A percentile compares a stretch with the other conserved stretches of the same genome.
Evolutionary conservation across 169 alveolate genomes (phyloP).

Genomic region (Toxoplasma gondii): DNA sequence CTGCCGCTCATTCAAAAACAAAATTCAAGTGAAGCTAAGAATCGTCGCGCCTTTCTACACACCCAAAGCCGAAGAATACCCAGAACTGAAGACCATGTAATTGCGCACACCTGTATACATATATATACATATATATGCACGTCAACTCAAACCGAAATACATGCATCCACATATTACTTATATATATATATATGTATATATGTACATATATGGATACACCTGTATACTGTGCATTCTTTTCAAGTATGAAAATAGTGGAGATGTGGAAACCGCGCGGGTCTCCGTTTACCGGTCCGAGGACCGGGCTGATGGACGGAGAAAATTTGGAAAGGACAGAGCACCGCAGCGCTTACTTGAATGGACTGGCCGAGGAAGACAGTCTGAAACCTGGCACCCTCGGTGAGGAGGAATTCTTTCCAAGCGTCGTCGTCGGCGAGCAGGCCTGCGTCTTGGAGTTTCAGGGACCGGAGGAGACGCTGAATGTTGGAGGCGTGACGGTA

Average conservation of each 20-base stretch:
- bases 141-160: no score
- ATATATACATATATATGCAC: no score
- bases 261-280: no score
- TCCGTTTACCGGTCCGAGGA: no score
- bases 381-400: slow-evolving; percentile 45
- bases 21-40: background rate
- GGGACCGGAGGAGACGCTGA: slow-evolving; percentile 29
- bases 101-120: background rate
- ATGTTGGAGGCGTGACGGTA: background rate
- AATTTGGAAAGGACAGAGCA: background rate
- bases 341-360: background rate
- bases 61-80: no score
- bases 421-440: background rate
- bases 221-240: no score
- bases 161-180: background rate
- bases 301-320: no score
- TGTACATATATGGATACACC: background rate
- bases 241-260: no score
- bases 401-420: slow-evolving; percentile 50
- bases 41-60: no score
- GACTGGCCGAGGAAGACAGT: slow-evolving; percentile 50
- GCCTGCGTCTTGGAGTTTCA: slow-evolving; percentile 36
- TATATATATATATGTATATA: no score
- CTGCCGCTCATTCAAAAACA: background rate
- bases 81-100: no score